These are phyloP conservation scores for Fraxinus nigra DNA, from an alignment of 305 asterid species.

Conservation along the genomic window DNA sequence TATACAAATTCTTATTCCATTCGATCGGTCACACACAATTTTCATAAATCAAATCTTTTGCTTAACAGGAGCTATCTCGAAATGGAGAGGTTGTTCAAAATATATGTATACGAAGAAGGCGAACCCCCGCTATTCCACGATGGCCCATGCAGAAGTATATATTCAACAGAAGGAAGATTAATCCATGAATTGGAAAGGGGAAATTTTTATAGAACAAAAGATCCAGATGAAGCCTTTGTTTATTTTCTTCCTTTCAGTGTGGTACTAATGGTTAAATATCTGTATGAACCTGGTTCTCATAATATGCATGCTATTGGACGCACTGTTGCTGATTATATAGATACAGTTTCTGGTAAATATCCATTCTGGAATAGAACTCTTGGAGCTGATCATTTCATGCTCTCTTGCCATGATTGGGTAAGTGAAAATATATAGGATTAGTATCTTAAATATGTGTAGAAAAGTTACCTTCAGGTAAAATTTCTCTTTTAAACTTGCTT, in stretches of 20 bases:
- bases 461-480: not conserved
- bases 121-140: constrained; percentile 69
- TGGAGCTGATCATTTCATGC: constrained; percentile 83
- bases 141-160: constrained; percentile 77
- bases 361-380: constrained; percentile 68
- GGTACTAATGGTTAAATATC: constrained; percentile 58
- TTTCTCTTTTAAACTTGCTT: not conserved
- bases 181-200: constrained; percentile 67
- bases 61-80: constrained; percentile 57
- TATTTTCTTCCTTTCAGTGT: constrained; percentile 79
- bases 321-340: constrained; percentile 59
- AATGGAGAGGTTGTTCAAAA: constrained; percentile 72
- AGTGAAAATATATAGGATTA: constrained; percentile 3
- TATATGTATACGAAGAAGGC: constrained; percentile 75
- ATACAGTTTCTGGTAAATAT: constrained; percentile 46
- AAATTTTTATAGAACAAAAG: constrained; percentile 42
- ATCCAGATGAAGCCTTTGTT: constrained; percentile 67
- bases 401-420: constrained; percentile 92
- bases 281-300: constrained; percentile 43
- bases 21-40: not conserved
- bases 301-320: constrained; percentile 45
- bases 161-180: constrained; percentile 79
- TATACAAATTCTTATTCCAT: not conserved
- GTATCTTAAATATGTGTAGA: not conserved
- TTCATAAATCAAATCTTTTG: not conserved